Conservation (phyloP, 179 eudicot species). For the Vitellaria paradoxa region DNA sequence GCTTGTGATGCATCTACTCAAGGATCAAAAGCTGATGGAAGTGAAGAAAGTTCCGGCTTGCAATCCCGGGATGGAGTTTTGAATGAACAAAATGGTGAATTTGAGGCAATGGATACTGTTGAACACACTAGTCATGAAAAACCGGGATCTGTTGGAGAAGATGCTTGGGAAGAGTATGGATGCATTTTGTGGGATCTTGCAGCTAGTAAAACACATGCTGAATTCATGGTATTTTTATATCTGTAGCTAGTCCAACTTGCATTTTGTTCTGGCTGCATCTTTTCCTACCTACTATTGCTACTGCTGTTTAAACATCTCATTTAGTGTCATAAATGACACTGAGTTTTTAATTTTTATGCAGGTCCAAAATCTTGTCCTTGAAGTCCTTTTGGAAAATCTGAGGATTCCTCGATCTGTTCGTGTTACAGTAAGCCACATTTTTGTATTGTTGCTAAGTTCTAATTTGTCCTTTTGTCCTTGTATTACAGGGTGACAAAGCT, state of each 20-base stretch:
- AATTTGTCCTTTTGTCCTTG: neutral
- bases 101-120: slow-evolving; percentile 42
- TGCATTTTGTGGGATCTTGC: slow-evolving; percentile 97
- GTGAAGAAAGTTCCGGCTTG: slow-evolving; percentile 26
- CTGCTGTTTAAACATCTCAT: neutral
- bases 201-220: slow-evolving; percentile 80
- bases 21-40: slow-evolving; percentile 23
- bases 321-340: neutral
- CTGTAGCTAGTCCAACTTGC: neutral
- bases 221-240: slow-evolving; percentile 53
- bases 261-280: neutral
- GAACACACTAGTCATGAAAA: slow-evolving; percentile 23
- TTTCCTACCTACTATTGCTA: neutral
- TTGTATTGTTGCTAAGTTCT: neutral
- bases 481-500: neutral
- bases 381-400: slow-evolving; percentile 80
- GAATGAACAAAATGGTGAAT: slow-evolving; percentile 19
- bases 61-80: slow-evolving; percentile 22
- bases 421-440: slow-evolving; percentile 49
- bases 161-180: slow-evolving; percentile 85
- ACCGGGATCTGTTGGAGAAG: slow-evolving; percentile 41
- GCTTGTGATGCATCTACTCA: slow-evolving; percentile 22
- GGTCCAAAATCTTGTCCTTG: slow-evolving; percentile 81
- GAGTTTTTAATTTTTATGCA: slow-evolving; percentile 27
- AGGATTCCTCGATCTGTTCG: slow-evolving; percentile 62